Conservation (phyloP, 768 basidiomycete species). For the Macrolepiota albuminosa region DNA sequence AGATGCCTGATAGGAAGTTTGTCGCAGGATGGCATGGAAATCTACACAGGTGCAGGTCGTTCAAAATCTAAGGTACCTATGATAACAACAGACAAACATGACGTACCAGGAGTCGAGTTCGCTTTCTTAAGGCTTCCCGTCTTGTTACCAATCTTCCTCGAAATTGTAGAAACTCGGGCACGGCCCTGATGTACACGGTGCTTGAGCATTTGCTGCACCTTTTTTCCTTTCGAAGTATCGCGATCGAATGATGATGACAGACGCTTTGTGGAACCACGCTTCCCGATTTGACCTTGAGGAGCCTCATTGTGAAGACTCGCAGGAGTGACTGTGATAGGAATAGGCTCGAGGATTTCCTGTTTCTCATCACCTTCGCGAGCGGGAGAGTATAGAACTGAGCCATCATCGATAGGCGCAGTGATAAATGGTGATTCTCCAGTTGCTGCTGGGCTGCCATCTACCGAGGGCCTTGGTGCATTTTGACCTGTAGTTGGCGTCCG, state of each 20-base stretch:
- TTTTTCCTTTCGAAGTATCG: conserved; percentile 59
- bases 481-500: conserved; percentile 20
- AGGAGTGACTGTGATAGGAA: conserved; percentile 58
- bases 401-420: background rate
- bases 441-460: conserved; percentile 12
- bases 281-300: background rate
- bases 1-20: conserved; percentile 62
- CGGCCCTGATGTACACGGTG: conserved; percentile 70
- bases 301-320: conserved; percentile 44
- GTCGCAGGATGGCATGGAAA: conserved; percentile 61
- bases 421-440: conserved; percentile 10
- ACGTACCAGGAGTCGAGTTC: conserved; percentile 65
- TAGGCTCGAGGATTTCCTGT: conserved; percentile 19
- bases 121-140: conserved; percentile 54
- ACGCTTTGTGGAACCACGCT: conserved; percentile 21
- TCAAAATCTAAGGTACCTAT: background rate
- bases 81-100: background rate
- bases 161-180: conserved; percentile 69
- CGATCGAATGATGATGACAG: conserved; percentile 35
- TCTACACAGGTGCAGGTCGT: conserved; percentile 34
- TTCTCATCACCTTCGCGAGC: conserved; percentile 2
- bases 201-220: conserved; percentile 72
- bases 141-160: conserved; percentile 64
- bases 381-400: background rate
- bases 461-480: conserved; percentile 14